Evolutionary conservation across 768 basidiomycete genomes (phyloP).

Genomic region (Tulasnella calospora): DNA sequence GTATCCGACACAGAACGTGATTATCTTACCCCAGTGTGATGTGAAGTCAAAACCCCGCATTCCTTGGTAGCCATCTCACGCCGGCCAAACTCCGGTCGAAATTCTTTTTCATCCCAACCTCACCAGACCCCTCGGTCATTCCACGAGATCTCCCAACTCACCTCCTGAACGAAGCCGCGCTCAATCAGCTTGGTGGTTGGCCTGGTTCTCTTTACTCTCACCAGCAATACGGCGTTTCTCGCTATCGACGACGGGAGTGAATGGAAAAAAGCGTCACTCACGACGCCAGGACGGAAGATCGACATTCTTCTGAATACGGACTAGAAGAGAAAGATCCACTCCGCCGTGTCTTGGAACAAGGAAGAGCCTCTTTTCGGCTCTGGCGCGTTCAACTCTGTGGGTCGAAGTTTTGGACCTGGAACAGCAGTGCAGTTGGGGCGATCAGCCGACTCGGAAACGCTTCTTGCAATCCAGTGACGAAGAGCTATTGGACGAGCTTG

Average conservation of each 20-base stretch:
- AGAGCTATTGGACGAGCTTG: slow-evolving; percentile 50
- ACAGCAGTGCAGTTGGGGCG: slow-evolving; percentile 58
- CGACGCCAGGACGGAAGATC: slow-evolving; percentile 91
- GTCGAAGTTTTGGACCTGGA: slow-evolving; percentile 67
- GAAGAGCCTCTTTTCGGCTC: slow-evolving; percentile 83
- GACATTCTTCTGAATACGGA: slow-evolving; percentile 96
- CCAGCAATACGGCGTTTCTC: slow-evolving; percentile 65
- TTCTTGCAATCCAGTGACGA: slow-evolving; percentile 30
- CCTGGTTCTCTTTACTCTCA: slow-evolving; percentile 36
- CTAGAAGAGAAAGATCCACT: slow-evolving; percentile 91
- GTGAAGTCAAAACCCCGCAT: neutral
- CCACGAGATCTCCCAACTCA: neutral
- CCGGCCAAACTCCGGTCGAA: neutral
- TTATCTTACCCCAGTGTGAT: neutral
- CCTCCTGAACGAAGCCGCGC: neutral
- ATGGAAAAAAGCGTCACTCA: slow-evolving; percentile 92
- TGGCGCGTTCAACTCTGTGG: slow-evolving; percentile 82
- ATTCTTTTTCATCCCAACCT: neutral
- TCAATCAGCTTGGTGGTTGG: neutral
- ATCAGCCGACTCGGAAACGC: neutral
- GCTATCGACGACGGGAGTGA: slow-evolving; percentile 91
- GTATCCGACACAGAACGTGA: no score
- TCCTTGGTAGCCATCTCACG: neutral
- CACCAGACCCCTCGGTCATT: neutral
- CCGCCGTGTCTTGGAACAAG: slow-evolving; percentile 82